Base-by-base conservation (phyloP, 495 filamentous ascomycete species). In the Xylaria intraflava region DNA sequence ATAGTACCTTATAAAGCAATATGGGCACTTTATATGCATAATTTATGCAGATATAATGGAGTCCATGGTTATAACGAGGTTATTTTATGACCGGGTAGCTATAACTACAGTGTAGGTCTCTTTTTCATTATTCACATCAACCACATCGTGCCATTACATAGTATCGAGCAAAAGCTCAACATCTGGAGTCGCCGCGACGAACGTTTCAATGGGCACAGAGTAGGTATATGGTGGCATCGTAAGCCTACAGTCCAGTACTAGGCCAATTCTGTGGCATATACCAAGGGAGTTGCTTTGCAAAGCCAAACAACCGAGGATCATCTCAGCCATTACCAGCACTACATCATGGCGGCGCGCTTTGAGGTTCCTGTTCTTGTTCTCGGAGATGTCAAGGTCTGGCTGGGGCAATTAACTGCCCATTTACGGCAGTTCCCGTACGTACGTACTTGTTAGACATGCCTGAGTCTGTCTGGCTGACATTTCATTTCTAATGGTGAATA, bases 391-490 rank as follows among this genome's bases (percentile, higher is more conserved):
- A 55, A 51, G 23, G 26, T 31, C 46, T 66, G 64, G 64, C 16
- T 59, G 35, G 42, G 41, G 20, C 30, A 62, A 22, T 55, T 62
- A 20, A 46, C 45, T 36, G 46, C 30, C 22, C 49, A 57, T 12
- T 44, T 64, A 27, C 56, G 38, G 52, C 51, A 55, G 16, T 64
- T 66, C 43, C 64, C 64, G 64, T 66, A 62, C 9, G 58, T 58
- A 26, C 14, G 51, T 46, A 3, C n/a, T 2, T 49, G 29, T 31
- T 9, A 19, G 16, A 8, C 33, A 23, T 43, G 6, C 39, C 35
- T 44, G 35, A 43, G 19, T 19, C 31, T 40, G 26, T 35, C 40
- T 22, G 1, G 30, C 19, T 23, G 20, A 12, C 33, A 40, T 20
- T 22, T 36, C 12, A 44, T 42, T 45, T 54, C 14, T n/a, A 22